These are phyloP conservation scores for Barnettozyma siamensis DNA, from an alignment of 805 yeast species.

Conservation along the genomic window DNA sequence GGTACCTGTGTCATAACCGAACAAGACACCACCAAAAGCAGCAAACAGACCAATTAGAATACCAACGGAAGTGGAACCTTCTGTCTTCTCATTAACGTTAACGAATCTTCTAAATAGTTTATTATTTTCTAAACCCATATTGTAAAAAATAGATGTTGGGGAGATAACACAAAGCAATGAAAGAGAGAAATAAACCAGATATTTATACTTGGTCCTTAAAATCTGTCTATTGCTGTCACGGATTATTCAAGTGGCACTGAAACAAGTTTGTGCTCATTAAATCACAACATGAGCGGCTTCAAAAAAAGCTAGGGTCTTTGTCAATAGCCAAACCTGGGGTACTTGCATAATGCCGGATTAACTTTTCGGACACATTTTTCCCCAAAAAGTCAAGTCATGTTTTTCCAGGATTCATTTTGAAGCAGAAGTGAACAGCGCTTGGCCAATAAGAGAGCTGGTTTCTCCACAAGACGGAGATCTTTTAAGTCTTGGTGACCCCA, in stretches of 20 bases:
- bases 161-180: too few species aligned
- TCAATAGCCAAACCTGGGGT: not conserved
- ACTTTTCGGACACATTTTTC: not conserved
- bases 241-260: too few species aligned
- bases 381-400: not conserved
- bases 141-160: too few species aligned
- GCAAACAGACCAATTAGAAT: slow-evolving; percentile 54
- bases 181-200: not conserved
- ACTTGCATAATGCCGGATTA: slow-evolving; percentile 26
- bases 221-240: not conserved
- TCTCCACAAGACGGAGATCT: too few species aligned
- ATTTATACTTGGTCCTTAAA: not conserved
- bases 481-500: too few species aligned
- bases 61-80: slow-evolving; percentile 44
- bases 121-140: slow-evolving; percentile 30
- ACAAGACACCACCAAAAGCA: slow-evolving; percentile 62
- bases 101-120: slow-evolving; percentile 34
- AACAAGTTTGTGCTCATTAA: too few species aligned
- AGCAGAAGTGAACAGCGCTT: too few species aligned
- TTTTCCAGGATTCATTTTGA: slow-evolving; percentile 8
- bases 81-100: slow-evolving; percentile 41
- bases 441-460: too few species aligned
- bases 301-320: too few species aligned
- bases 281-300: too few species aligned
- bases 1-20: slow-evolving; percentile 66